Evolutionary conservation across 2,329 filamentous ascomycete genomes (phyloP), one percentile per base, ranked within the genome.

Genomic region (Verticillium zaregamsianum): DNA sequence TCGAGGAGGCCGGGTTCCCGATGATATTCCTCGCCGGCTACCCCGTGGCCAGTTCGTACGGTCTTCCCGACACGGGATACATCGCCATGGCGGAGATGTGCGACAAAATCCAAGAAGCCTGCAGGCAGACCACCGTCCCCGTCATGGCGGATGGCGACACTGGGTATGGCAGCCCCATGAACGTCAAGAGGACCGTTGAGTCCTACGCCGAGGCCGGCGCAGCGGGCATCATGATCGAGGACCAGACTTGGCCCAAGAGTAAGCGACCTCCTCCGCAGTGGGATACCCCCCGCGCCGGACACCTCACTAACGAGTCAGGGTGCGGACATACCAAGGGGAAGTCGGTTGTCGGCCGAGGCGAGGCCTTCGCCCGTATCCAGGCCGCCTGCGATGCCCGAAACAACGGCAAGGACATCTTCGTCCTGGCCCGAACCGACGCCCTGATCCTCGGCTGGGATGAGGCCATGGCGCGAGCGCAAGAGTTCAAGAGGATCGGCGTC

Each of bases 221-320:
- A 23, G 73, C 73, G 1, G 73, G 73, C 0, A 63, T 75, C 20
- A 73, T 74, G 76, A 78, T 81, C 59, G 78, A 81, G 60, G 78
- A 81, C 60, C 79, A 80, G 64, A 78, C 76, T 1, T 81, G 78
- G 78, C 78, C 79, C 12, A 81, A 81, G 61, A 68, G 79, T 80
- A 60, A 65, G 73, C n/a, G n/a, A n/a, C n/a, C n/a, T n/a, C n/a
- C n/a, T n/a, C n/a, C n/a, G n/a, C n/a, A 15, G n/a, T n/a, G n/a
- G n/a, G n/a, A n/a, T n/a, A n/a, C n/a, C n/a, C n/a, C n/a, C n/a
- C n/a, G n/a, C n/a, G n/a, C n/a, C n/a, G n/a, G n/a, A n/a, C n/a
- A n/a, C n/a, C n/a, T n/a, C n/a, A 9, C 5, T 33, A 9, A 5
- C 9, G 32, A 33, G 3, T 17, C 7, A 71, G 69, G 69, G 11